Conservation (phyloP, 2,329 filamentous ascomycete species). For the Nigrograna mackinnonii region DNA sequence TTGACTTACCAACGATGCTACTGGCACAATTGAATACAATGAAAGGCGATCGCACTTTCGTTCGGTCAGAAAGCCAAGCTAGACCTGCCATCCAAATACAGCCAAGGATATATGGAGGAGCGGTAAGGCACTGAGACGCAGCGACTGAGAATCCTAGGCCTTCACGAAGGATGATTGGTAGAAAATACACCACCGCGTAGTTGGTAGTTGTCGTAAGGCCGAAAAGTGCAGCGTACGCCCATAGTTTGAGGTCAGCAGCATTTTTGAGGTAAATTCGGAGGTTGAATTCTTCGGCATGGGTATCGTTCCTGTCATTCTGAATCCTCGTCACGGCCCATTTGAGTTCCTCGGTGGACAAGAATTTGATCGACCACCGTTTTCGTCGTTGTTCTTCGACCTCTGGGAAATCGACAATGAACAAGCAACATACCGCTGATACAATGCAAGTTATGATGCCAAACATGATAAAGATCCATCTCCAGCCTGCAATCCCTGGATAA, state of each 20-base stretch:
- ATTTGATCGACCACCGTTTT: too few species aligned
- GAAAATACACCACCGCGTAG: slow-evolving; percentile 21
- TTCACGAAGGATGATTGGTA: slow-evolving; percentile 28
- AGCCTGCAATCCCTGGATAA: not conserved
- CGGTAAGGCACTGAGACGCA: slow-evolving; percentile 24
- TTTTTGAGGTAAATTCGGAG: not conserved
- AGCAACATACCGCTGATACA: slow-evolving; percentile 9
- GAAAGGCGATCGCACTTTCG: slow-evolving; percentile 19
- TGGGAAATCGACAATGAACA: slow-evolving; percentile 33
- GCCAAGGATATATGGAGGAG: slow-evolving; percentile 19
- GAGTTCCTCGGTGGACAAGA: too few species aligned
- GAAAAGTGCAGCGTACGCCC: slow-evolving; percentile 19
- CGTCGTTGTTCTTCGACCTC: too few species aligned
- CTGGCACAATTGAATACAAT: too few species aligned
- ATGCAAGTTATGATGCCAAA: slow-evolving; percentile 46
- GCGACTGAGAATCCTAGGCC: slow-evolving; percentile 23
- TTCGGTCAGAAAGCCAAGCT: slow-evolving; percentile 21
- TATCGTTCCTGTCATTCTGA: too few species aligned
- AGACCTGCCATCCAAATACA: slow-evolving; percentile 22
- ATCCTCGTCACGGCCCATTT: too few species aligned
- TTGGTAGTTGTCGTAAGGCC: slow-evolving; percentile 15
- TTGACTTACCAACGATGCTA: too few species aligned
- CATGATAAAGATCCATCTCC: slow-evolving; percentile 65
- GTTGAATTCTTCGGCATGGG: not conserved
- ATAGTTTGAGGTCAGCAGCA: too few species aligned